Percentiles rank a stretch among this genome's conserved stretches.
Conservation (phyloP, 805 yeast species). For the Cyberlindnera mycetangii region DNA sequence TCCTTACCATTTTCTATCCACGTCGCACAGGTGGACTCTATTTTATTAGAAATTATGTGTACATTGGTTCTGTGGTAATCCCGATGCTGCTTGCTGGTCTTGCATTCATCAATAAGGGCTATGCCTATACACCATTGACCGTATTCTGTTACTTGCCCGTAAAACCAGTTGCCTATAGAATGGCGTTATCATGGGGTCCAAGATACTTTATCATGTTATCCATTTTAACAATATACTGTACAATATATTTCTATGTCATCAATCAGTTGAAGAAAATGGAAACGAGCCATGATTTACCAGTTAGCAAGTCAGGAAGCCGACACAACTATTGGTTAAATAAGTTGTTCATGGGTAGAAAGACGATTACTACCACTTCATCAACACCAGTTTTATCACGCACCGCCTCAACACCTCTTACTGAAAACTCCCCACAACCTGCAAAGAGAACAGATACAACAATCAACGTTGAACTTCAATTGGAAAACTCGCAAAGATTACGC, state of each 20-base stretch:
- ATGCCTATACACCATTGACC: constrained; percentile 59
- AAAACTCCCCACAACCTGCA: neutral
- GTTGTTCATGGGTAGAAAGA: neutral
- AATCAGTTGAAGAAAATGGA: constrained; percentile 38
- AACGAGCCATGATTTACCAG: constrained; percentile 1
- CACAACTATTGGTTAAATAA: neutral
- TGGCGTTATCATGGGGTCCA: constrained; percentile 79
- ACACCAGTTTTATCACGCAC: too few species aligned
- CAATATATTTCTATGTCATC: constrained; percentile 71
- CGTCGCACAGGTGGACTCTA: constrained; percentile 68
- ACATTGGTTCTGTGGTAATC: constrained; percentile 51
- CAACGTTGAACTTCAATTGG: constrained; percentile 23
- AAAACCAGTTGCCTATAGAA: constrained; percentile 67
- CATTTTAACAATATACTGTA: constrained; percentile 61
- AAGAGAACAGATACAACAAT: constrained; percentile 14
- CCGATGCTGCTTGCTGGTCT: constrained; percentile 70
- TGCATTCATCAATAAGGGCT: constrained; percentile 52
- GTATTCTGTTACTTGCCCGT: constrained; percentile 82
- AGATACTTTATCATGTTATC: constrained; percentile 63
- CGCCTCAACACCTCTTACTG: too few species aligned
- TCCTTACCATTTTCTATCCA: constrained; percentile 66
- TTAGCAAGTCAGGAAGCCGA: neutral
- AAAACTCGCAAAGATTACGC: constrained; percentile 43
- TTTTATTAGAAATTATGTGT: constrained; percentile 53
- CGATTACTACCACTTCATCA: too few species aligned